Percentiles rank a stretch among this genome's conserved stretches.
These are phyloP conservation scores for Phytophthora constricta DNA, from an alignment of 352 stramenopile species.

Conservation along the genomic window DNA sequence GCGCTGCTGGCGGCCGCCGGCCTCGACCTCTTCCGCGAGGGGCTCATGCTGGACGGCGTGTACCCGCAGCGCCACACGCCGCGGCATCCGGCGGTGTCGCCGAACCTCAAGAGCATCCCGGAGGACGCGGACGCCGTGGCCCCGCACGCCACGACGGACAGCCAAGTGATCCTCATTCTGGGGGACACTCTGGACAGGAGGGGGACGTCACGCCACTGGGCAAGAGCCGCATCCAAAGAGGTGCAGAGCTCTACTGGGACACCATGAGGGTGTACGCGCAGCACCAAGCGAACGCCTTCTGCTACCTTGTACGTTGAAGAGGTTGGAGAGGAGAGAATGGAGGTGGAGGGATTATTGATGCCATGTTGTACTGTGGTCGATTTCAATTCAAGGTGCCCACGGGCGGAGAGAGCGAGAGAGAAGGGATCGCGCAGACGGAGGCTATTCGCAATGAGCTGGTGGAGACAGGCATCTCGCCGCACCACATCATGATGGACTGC, in stretches of 20 bases:
- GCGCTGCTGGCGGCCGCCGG: slow-evolving; percentile 60
- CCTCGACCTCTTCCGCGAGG: slow-evolving; percentile 66
- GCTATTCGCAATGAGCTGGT: slow-evolving; percentile 60
- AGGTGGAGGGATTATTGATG: background rate
- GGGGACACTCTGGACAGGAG: slow-evolving; percentile 32
- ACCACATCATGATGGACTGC: slow-evolving; percentile 80
- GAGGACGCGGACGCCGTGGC: slow-evolving; percentile 43
- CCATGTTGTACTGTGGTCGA: background rate
- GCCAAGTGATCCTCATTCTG: slow-evolving; percentile 61
- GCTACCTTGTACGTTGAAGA: slow-evolving; percentile 45
- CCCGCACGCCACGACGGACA: slow-evolving; percentile 21
- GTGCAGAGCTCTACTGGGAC: slow-evolving; percentile 64
- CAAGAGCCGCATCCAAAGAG: slow-evolving; percentile 44
- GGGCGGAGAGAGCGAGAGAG: slow-evolving; percentile 46
- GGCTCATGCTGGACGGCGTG: slow-evolving; percentile 57
- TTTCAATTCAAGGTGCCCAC: slow-evolving; percentile 13
- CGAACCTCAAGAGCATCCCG: slow-evolving; percentile 63
- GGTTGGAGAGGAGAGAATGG: background rate
- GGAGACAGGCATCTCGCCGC: slow-evolving; percentile 58
- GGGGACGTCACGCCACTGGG: slow-evolving; percentile 41
- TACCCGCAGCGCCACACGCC: slow-evolving; percentile 41
- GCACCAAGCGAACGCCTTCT: slow-evolving; percentile 44
- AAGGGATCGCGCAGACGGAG: slow-evolving; percentile 56
- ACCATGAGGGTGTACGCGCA: slow-evolving; percentile 46
- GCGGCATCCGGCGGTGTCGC: slow-evolving; percentile 51